A percentile compares a stretch with the other conserved stretches of the same genome.
phyloP scores from a whole-genome alignment of 495 filamentous ascomycete species.

The Penicillium angulare region DNA sequence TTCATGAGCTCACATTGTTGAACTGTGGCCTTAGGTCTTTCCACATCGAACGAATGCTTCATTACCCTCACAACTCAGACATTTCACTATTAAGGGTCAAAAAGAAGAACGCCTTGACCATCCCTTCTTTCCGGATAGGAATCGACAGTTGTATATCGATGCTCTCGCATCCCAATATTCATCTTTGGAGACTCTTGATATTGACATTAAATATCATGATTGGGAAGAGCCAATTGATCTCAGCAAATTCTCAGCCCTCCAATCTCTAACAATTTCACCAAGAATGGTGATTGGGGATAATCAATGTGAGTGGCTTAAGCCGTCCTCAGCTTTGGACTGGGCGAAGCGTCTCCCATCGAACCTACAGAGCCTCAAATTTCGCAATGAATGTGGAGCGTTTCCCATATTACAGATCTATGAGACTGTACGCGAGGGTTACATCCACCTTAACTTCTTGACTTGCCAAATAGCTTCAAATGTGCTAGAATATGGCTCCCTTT shows the following conservation, averaged over 20 bases:
- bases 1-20: neutral
- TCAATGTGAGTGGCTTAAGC: neutral
- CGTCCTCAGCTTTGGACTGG: neutral
- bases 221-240: neutral
- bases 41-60: neutral
- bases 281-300: neutral
- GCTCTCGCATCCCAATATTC: neutral
- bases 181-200: neutral
- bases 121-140: neutral
- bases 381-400: neutral
- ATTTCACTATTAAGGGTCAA: neutral
- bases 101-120: neutral
- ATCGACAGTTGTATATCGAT: neutral
- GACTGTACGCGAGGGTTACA: neutral
- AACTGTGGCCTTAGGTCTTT: neutral
- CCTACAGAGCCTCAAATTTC: neutral
- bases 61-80: neutral
- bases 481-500: neutral
- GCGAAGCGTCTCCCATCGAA: neutral
- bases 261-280: neutral
- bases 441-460: neutral
- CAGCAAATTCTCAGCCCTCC: neutral
- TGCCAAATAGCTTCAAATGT: neutral
- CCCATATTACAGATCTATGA: neutral
- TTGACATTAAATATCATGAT: neutral